These are phyloP conservation scores for Hanseniaspora valbyensis DNA, from an alignment of 805 yeast species.

Conservation along the genomic window DNA sequence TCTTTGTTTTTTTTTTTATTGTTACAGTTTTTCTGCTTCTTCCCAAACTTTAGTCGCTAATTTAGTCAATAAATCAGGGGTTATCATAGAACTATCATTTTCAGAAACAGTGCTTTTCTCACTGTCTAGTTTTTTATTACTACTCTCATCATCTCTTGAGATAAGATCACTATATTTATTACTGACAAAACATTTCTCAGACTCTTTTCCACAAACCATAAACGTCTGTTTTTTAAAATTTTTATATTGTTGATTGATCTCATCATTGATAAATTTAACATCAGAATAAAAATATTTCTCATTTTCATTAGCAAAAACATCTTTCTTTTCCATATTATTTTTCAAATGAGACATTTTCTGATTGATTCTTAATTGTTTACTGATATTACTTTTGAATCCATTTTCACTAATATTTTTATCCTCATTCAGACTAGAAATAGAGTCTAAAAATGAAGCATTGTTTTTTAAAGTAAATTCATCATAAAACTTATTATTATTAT, in stretches of 20 bases:
- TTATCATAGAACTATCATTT: not conserved
- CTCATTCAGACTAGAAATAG: not conserved
- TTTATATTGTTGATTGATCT: conserved; percentile 8
- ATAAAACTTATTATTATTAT: not conserved
- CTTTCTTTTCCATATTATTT: conserved; percentile 1
- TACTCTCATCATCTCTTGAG: no score
- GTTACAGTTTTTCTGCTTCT: not conserved
- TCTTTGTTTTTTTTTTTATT: not conserved
- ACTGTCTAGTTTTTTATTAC: no score
- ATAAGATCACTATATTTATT: not conserved
- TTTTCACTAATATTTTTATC: not conserved
- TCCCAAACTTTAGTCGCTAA: not conserved
- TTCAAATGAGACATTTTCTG: conserved; percentile 7
- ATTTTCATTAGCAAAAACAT: not conserved
- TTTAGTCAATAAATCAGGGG: not conserved
- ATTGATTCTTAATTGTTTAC: conserved; percentile 9
- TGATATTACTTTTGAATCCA: not conserved
- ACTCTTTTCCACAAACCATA: not conserved
- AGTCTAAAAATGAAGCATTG: not conserved
- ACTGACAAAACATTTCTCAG: not conserved
- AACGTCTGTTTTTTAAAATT: not conserved
- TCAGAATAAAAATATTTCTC: conserved; percentile 11
- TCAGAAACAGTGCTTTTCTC: no score
- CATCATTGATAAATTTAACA: conserved; percentile 9
- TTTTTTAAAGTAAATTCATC: not conserved